Base-by-base conservation (phyloP, 306 rosid species). In the Citrullus mucosospermus region DNA sequence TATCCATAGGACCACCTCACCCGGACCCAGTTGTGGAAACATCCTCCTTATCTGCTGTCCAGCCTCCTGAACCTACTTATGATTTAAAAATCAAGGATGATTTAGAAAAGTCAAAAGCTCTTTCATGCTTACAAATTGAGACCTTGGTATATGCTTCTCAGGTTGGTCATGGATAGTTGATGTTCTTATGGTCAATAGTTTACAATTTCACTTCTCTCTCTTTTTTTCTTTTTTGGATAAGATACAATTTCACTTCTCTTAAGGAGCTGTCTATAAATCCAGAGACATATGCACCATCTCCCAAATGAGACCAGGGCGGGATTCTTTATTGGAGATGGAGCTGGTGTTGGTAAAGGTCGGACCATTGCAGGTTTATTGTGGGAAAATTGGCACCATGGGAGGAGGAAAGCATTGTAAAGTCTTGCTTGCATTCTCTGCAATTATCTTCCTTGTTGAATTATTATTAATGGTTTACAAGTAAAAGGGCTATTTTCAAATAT, bases 341-440 rank as follows among this genome's bases (percentile, higher is more conserved):
- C 99, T 80, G 99, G 99, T 78, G 97, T 95, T 77, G 99, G 99
- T 81, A 95, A 95, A 88, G 99, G 99, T 82, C 93, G 99, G 79
- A 92, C 99, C 36, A 87, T 95, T 82, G 99, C 97, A 3, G 99
- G 99, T 73, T 81, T 95, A 84, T 91, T 95, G 67, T 91, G 92
- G 99, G 99, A 95, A 88, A 92, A 95, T 82, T 95, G 97, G 99
- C 89, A 91, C 82, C 88, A 79, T 12, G 88, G 91, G 58, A 88
- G 95, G 92, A 91, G 83, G 82, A 92, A 87, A 88, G 91, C 99
- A 57, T 80, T 95, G 99, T 95, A 88, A 84, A 96, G 90, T 85
- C 81, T 50, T 46, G 9, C 63, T 76, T 80, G 20, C 51, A 48
- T 44, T 86, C 81, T 80, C 59, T 57, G 10, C 62, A 13, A 28